Percentiles rank a stretch among this genome's conserved stretches.
Conservation (phyloP, 1,284 basidiomycete species). For the Sutorius eximius region DNA sequence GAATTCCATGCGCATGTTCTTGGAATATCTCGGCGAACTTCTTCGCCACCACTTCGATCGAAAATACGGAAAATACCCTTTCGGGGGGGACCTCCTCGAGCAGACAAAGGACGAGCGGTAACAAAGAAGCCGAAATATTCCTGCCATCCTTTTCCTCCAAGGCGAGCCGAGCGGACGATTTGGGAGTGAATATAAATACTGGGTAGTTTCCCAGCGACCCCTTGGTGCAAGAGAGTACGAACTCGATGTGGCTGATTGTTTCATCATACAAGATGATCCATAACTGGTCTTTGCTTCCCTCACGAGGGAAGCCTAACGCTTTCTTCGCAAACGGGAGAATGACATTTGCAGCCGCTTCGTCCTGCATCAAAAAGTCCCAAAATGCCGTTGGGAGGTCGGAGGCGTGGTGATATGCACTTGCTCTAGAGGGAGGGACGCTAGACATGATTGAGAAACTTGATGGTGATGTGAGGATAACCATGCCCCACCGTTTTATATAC, state of each 20-base stretch:
- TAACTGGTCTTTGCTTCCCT: conserved; percentile 36
- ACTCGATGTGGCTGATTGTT: conserved; percentile 40
- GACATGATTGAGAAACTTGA: conserved; percentile 13
- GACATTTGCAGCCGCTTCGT: conserved; percentile 51
- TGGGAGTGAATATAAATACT: conserved; percentile 51
- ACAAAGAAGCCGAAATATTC: conserved; percentile 39
- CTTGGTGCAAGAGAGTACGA: conserved; percentile 59
- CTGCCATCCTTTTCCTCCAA: conserved; percentile 12
- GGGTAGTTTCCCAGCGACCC: conserved; percentile 57
- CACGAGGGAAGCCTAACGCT: conserved; percentile 6
- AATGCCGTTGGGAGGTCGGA: conserved; percentile 36
- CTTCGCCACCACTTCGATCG: conserved; percentile 47
- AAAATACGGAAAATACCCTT: conserved; percentile 69
- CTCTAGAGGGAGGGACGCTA: conserved; percentile 1
- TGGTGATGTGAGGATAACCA: background rate
- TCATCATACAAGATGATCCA: conserved; percentile 52
- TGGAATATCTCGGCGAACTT: conserved; percentile 46
- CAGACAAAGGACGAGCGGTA: conserved; percentile 37
- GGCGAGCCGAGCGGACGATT: conserved; percentile 34
- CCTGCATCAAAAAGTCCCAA: conserved; percentile 39
- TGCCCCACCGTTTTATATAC: conserved; percentile 13
- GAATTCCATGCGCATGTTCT: conserved; percentile 37
- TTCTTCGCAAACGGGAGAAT: conserved; percentile 50
- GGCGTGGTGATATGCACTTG: conserved; percentile 11
- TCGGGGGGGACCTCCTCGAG: conserved; percentile 27